Evolutionary conservation across 2,329 filamentous ascomycete species (phyloP), one percentile per base, ranked within the genome.

Genomic region (Xylogone sp.): DNA sequence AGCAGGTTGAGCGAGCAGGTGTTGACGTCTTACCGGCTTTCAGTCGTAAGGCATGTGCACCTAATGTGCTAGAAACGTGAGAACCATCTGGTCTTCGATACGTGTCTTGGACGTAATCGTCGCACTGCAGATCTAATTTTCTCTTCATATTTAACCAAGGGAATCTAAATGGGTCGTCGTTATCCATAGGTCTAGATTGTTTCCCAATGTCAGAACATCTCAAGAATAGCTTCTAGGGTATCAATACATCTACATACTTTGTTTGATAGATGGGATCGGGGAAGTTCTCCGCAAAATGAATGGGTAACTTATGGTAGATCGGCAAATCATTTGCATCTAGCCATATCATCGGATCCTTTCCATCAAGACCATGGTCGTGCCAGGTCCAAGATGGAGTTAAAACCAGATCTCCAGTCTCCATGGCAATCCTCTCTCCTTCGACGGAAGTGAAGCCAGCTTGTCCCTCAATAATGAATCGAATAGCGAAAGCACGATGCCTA

Each of bases 291-390:
- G 72, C 70, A 53, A 75, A 74, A 51, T 75, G 67, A 3, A 73
- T 68, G 0, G 72, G 72, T 29, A 71, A 69, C 54, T 70, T 66
- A 16, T 63, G 61, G 53, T 72, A 75, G 20, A 61, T 61, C 0
- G 72, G 72, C 43, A 74, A 56, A 59, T 75, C 70, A 2, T 75
- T 58, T 1, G 68, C 71, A 54, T 75, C 73, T 2, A 75, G 62
- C 73, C 73, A 75, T 44, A 75, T 73, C 70, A 75, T 72, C 1
- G 71, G 70, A 1, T 68, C 68, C n/a, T n/a, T n/a, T 1, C 72
- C 71, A 39, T 75, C 71, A 44, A 75, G 75, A 5, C 73, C 73
- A 53, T 75, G 72, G 54, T 75, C 73, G 52, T 74, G 71, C 63
- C 69, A 75, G 54, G 73, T 71, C 73, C 72, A 75, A 0, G 68